A percentile compares a stretch with the other conserved stretches of the same genome.
phyloP scores from a whole-genome alignment of 805 yeast genomes.

The Starmerella geochares region DNA sequence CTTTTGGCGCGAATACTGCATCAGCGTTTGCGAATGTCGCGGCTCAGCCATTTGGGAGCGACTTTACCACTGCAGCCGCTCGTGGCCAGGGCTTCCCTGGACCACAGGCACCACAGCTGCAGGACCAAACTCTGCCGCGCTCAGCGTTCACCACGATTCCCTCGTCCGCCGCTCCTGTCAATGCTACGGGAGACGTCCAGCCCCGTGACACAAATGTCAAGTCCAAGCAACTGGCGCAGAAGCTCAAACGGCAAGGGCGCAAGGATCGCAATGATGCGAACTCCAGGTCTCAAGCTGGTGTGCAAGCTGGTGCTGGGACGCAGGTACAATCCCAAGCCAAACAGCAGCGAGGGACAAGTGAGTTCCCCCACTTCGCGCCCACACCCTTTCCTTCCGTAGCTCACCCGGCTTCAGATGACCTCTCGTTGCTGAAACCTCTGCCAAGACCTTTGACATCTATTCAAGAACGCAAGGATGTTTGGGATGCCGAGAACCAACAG shows the following conservation, averaged over 20 bases:
- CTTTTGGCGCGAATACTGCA: background rate
- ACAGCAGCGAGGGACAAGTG: background rate
- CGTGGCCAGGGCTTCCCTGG: too few relatives aligned
- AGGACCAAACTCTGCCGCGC: background rate
- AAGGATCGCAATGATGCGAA: background rate
- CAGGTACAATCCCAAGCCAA: background rate
- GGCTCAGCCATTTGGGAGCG: background rate
- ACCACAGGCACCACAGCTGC: background rate
- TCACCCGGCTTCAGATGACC: constrained; percentile 11
- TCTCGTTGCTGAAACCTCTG: constrained; percentile 14
- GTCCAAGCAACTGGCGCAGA: background rate
- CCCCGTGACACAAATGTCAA: background rate
- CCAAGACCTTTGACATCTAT: constrained; percentile 13
- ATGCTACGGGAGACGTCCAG: background rate
- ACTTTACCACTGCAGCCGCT: background rate
- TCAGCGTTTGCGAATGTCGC: background rate
- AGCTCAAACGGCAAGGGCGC: background rate
- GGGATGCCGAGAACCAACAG: constrained; percentile 71
- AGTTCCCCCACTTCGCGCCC: constrained; percentile 9
- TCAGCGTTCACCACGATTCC: background rate
- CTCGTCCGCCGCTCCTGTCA: background rate
- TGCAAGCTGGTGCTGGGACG: background rate
- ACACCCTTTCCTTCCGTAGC: constrained; percentile 2
- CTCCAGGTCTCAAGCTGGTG: background rate
- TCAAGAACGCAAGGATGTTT: constrained; percentile 28